A percentile compares a stretch with the other conserved stretches of the same genome.
These are phyloP conservation scores for Magnolia changhungtana DNA, from an alignment of 164 flowering plant species.

Conservation along the genomic window DNA sequence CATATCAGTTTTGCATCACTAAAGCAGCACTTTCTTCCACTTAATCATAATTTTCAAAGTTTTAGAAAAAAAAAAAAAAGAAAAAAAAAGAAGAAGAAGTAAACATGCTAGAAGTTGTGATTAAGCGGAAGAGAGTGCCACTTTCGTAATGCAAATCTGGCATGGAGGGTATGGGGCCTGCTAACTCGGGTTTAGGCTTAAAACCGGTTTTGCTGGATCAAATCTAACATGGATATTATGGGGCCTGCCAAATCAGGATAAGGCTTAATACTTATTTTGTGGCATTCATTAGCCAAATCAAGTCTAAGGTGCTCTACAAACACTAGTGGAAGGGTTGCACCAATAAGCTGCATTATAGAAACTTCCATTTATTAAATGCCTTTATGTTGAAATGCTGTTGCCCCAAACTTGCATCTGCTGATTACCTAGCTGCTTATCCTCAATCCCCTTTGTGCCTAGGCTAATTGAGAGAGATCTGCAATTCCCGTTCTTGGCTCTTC, in stretches of 20 bases:
- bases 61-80: neutral
- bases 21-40: neutral
- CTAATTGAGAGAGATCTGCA: constrained; percentile 59
- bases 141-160: neutral
- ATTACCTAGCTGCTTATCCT: neutral
- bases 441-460: constrained; percentile 34
- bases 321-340: neutral
- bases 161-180: too few species aligned
- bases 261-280: too few species aligned
- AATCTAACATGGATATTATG: too few species aligned
- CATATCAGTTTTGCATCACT: neutral
- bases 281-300: too few species aligned
- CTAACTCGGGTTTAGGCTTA: too few species aligned
- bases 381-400: neutral
- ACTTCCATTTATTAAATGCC: neutral
- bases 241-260: too few species aligned
- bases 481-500: constrained; percentile 91
- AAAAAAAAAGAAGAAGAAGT: too few species aligned
- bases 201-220: too few species aligned
- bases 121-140: neutral
- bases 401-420: neutral
- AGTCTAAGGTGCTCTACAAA: neutral
- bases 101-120: neutral
- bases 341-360: neutral
- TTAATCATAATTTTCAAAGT: neutral